Conservation (phyloP, 2,329 filamentous ascomycete genomes). For the Aaosphaeria arxii region DNA sequence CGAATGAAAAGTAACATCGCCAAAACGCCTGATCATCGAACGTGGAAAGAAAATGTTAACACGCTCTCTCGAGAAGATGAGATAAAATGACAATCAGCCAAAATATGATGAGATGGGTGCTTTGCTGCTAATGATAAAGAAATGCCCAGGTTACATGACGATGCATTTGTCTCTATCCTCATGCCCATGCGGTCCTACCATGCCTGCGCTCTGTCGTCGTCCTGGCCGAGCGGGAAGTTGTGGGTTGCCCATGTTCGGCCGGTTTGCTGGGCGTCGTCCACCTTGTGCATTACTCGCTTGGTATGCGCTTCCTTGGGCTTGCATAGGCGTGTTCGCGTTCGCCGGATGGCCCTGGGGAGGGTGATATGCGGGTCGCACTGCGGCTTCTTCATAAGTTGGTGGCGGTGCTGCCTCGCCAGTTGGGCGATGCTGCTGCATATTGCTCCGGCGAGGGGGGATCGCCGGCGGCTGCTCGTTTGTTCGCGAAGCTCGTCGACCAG, state of each 20-base stretch:
- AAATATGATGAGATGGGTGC: no score
- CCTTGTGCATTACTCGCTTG: slow-evolving; percentile 10
- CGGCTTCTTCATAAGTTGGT: slow-evolving; percentile 65
- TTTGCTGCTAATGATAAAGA: no score
- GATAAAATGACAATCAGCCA: no score
- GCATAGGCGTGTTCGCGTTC: slow-evolving; percentile 32
- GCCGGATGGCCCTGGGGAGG: slow-evolving; percentile 48
- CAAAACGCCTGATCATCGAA: no score
- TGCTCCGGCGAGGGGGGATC: slow-evolving; percentile 45
- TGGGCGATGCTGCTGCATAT: slow-evolving; percentile 26
- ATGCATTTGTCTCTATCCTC: slow-evolving; percentile 32
- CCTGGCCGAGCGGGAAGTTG: slow-evolving; percentile 10
- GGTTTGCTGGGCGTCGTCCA: slow-evolving; percentile 11
- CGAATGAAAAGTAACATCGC: no score
- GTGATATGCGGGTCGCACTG: slow-evolving; percentile 54
- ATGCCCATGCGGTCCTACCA: slow-evolving; percentile 11
- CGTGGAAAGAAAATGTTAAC: no score
- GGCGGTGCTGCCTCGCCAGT: slow-evolving; percentile 54
- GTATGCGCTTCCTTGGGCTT: slow-evolving; percentile 25
- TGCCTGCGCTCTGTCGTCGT: slow-evolving; percentile 22
- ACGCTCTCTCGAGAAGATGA: no score
- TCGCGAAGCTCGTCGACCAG: slow-evolving; percentile 25
- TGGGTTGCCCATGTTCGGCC: slow-evolving; percentile 8
- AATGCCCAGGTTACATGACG: slow-evolving; percentile 22
- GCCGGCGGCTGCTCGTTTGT: slow-evolving; percentile 38